A percentile compares a stretch with the other conserved stretches of the same genome.
These are phyloP conservation scores for Camellia granthamiana DNA, from an alignment of 148 eudicot genomes.

Conservation along the genomic window DNA sequence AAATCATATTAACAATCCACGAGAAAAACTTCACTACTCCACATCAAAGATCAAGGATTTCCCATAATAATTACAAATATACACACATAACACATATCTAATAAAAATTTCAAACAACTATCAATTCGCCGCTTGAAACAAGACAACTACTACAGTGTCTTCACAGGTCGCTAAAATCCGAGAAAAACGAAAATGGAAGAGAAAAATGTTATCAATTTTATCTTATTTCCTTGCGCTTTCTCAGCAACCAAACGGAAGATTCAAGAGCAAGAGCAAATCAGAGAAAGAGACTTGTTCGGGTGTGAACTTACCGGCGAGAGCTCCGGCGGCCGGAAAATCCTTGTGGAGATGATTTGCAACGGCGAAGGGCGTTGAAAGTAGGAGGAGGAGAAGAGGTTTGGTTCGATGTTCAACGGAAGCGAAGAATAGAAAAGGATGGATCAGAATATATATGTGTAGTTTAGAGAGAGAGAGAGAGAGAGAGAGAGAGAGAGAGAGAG, in stretches of 20 bases:
- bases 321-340: not conserved
- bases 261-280: not conserved
- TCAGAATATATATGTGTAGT: not conserved
- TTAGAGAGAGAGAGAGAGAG: slow-evolving; percentile 8
- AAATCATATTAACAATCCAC: not conserved
- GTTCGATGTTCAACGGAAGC: slow-evolving; percentile 5
- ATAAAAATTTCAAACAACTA: not conserved
- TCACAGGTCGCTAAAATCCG: not conserved
- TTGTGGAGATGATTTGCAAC: not conserved
- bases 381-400: not conserved
- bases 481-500: not conserved
- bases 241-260: not conserved
- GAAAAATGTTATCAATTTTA: not conserved
- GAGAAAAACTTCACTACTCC: not conserved
- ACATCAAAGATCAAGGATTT: not conserved
- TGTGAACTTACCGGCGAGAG: slow-evolving; percentile 11
- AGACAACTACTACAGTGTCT: not conserved
- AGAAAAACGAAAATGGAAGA: not conserved
- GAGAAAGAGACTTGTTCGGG: not conserved
- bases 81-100: not conserved
- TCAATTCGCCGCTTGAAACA: not conserved
- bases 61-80: too few species aligned
- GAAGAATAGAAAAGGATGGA: not conserved
- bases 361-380: slow-evolving; percentile 6
- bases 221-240: not conserved